Evolutionary conservation across 768 basidiomycete genomes (phyloP).

Genomic region (Hemileccinum impolitum): DNA sequence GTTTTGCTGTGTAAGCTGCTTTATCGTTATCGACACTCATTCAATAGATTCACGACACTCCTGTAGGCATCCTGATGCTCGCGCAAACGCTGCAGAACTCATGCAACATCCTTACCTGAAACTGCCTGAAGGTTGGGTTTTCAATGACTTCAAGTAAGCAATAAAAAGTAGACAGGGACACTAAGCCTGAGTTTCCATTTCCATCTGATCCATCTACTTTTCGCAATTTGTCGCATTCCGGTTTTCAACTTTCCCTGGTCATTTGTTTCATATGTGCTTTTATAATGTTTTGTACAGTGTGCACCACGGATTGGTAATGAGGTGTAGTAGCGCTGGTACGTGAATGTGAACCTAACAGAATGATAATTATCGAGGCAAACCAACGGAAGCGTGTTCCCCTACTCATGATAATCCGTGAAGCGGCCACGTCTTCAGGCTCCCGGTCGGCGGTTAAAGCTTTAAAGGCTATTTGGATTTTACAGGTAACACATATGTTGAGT

Average conservation of each 20-base stretch:
- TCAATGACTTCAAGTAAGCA: constrained; percentile 48
- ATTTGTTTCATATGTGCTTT: constrained; percentile 30
- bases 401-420: too few relatives aligned
- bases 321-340: constrained; percentile 32
- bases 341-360: constrained; percentile 22
- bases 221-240: constrained; percentile 22
- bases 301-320: constrained; percentile 25
- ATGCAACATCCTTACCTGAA: constrained; percentile 75
- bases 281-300: constrained; percentile 33
- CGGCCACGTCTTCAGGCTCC: too few relatives aligned
- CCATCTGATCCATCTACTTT: constrained; percentile 28
- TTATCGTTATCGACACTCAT: background rate
- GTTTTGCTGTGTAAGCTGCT: constrained; percentile 82
- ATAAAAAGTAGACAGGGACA: constrained; percentile 16
- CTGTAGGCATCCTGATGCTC: constrained; percentile 74
- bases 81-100: constrained; percentile 76
- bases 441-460: too few relatives aligned
- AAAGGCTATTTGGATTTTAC: too few relatives aligned
- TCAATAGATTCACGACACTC: constrained; percentile 1
- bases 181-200: constrained; percentile 4
- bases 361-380: too few relatives aligned
- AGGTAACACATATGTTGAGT: too few relatives aligned
- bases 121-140: constrained; percentile 71
- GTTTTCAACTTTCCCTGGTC: constrained; percentile 14
- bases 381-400: too few relatives aligned